Evolutionary conservation across 768 basidiomycete species (phyloP).

Genomic region (Suillus variegatus): DNA sequence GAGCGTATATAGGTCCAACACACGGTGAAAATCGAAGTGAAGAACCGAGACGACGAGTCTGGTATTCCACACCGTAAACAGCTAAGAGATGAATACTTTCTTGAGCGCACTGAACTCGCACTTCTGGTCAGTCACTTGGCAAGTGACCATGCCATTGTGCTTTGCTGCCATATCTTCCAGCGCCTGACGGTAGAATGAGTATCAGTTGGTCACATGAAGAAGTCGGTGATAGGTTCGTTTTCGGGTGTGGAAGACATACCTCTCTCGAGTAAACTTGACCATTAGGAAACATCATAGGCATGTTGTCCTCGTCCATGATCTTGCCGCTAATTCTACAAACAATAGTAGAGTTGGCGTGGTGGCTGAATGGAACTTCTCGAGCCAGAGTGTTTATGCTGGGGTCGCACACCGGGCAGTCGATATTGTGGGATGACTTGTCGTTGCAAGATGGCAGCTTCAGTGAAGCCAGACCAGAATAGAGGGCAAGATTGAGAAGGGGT

Average conservation of each 20-base stretch:
- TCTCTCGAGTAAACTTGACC: slow-evolving; percentile 94
- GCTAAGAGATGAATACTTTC: slow-evolving; percentile 90
- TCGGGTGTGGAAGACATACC: slow-evolving; percentile 44
- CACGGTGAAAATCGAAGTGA: background rate
- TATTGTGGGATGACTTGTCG: slow-evolving; percentile 59
- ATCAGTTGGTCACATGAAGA: slow-evolving; percentile 11
- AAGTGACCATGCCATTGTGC: slow-evolving; percentile 79
- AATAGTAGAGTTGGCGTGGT: slow-evolving; percentile 94
- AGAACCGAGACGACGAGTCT: background rate
- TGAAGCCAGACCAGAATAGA: slow-evolving; percentile 90
- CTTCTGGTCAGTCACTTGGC: slow-evolving; percentile 69
- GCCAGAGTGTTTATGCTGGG: slow-evolving; percentile 74
- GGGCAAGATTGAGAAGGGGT: slow-evolving; percentile 81
- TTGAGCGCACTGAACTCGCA: slow-evolving; percentile 68
- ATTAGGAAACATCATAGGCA: slow-evolving; percentile 89
- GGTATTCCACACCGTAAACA: background rate
- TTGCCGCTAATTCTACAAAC: slow-evolving; percentile 89
- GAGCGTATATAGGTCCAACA: background rate
- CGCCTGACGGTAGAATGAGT: slow-evolving; percentile 50
- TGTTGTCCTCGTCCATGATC: slow-evolving; percentile 94
- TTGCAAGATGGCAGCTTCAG: slow-evolving; percentile 89
- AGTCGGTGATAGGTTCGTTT: background rate
- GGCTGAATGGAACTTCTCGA: slow-evolving; percentile 84
- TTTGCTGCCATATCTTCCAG: slow-evolving; percentile 85
- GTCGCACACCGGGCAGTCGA: slow-evolving; percentile 93